Conservation (phyloP, 1,284 basidiomycete species). For the Hypsizygus ulmarius region DNA sequence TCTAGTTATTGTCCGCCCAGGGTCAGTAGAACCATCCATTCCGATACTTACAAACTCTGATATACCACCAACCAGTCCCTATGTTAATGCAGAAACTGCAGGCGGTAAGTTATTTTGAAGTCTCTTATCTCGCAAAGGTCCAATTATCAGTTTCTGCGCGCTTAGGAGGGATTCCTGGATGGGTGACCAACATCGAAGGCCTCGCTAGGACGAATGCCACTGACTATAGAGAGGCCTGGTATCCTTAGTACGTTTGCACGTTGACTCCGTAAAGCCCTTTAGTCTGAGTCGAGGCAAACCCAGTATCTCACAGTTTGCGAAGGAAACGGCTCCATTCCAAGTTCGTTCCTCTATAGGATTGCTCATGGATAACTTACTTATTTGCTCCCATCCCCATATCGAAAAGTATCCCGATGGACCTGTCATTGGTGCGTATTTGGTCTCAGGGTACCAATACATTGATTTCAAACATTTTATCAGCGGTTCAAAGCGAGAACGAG, state of each 20-base stretch:
- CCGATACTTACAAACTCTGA: not conserved
- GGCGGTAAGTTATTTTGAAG: slow-evolving; percentile 24
- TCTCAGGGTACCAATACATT: not conserved
- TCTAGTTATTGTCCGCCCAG: slow-evolving; percentile 44
- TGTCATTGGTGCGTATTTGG: slow-evolving; percentile 33
- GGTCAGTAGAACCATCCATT: slow-evolving; percentile 24
- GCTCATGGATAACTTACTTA: not conserved
- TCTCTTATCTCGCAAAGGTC: not conserved
- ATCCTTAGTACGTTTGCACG: slow-evolving; percentile 34
- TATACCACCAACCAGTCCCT: slow-evolving; percentile 23
- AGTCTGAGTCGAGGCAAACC: not conserved
- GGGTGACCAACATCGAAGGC: slow-evolving; percentile 43
- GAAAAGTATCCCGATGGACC: slow-evolving; percentile 40
- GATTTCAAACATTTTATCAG: slow-evolving; percentile 17
- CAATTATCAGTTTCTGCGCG: not conserved
- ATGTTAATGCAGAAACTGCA: slow-evolving; percentile 38
- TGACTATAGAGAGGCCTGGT: slow-evolving; percentile 43
- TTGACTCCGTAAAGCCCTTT: not conserved
- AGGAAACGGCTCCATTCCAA: slow-evolving; percentile 42
- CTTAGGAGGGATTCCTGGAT: slow-evolving; percentile 48
- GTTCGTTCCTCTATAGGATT: slow-evolving; percentile 17
- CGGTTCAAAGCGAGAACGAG: slow-evolving; percentile 52
- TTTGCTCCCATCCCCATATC: not conserved
- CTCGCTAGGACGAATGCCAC: slow-evolving; percentile 44
- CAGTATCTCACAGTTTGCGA: slow-evolving; percentile 36